Base-by-base conservation (phyloP, 192 early-diverging fungal genomes). In the Oehlia diaphana region DNA sequence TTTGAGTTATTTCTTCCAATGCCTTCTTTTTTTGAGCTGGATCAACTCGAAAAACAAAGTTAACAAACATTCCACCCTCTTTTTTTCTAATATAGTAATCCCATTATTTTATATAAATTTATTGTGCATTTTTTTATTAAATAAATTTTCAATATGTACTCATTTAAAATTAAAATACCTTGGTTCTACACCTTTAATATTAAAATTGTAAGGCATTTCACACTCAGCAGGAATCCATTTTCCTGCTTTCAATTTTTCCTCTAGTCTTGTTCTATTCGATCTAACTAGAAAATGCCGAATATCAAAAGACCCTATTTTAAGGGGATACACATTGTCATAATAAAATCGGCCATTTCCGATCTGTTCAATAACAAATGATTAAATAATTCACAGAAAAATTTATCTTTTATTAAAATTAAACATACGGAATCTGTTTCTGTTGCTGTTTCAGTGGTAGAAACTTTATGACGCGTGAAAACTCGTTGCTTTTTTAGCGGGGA, bases 1-100 rank as follows among this genome's bases (percentile, higher is more conserved):
- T 53, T 31, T 79, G 63, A 23, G 81, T 81, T 13, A 90, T 89
- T 44, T 88, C 86, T 19, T 83, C 83, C 23, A 85, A 72, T 3
- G 83, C 88, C 26, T 83, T 63, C 26, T 26, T 9, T 44, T 76
- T 86, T 68, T 77, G 73, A 74, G 13, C 74, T 47, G 82, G 81
- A 79, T 44, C 82, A 66, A 72, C 72, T 69, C 49, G 80, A 73
- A 85, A 91, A 35, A 79, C 76, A 66, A 90, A 89, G 58, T 87
- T 84, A 1, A 90, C 85, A 80, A 92, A 84, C 77, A 86, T 86
- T 58, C 88, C 88, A 10, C 88, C 88, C 31, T 89, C 88, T 67
- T 84, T 87, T 19, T 82, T 62, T 49, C 88, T 87, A 72, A 50
- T 16, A 74, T 70, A 23, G 3, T 62, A 58, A 39, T 28, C 28